Evolutionary conservation across 2,329 filamentous ascomycete species (phyloP).

Genomic region (Botrytis galanthina): DNA sequence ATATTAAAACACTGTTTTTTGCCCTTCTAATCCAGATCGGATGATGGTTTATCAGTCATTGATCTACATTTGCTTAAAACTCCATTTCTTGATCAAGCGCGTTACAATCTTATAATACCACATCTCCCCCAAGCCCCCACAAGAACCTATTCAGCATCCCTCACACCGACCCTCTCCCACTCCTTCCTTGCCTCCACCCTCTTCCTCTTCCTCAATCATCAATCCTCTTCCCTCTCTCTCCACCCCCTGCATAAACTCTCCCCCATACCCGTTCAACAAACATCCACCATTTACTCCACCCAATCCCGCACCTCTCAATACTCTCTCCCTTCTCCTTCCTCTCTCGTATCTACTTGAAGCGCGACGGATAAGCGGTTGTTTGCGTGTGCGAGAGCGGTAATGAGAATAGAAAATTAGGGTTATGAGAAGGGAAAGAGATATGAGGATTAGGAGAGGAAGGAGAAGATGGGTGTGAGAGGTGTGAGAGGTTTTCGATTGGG

Average conservation of each 20-base stretch:
- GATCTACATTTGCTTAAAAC: too few species aligned
- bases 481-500: neutral
- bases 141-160: neutral
- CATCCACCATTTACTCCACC: neutral
- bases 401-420: too few species aligned
- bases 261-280: neutral
- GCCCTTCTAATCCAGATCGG: too few species aligned
- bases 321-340: neutral
- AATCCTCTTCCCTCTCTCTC: neutral
- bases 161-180: neutral
- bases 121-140: too few species aligned
- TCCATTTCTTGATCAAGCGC: too few species aligned
- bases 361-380: neutral
- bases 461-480: neutral
- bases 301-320: neutral
- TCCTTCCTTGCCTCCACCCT: neutral
- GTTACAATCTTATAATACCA: neutral
- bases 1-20: too few species aligned
- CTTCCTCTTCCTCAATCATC: neutral
- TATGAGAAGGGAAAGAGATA: neutral
- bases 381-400: neutral
- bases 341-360: neutral
- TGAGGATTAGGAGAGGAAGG: neutral
- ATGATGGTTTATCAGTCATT: too few species aligned
- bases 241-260: neutral